phyloP scores from a whole-genome alignment of 1,284 basidiomycete genomes.

The Ustilago tritici region DNA sequence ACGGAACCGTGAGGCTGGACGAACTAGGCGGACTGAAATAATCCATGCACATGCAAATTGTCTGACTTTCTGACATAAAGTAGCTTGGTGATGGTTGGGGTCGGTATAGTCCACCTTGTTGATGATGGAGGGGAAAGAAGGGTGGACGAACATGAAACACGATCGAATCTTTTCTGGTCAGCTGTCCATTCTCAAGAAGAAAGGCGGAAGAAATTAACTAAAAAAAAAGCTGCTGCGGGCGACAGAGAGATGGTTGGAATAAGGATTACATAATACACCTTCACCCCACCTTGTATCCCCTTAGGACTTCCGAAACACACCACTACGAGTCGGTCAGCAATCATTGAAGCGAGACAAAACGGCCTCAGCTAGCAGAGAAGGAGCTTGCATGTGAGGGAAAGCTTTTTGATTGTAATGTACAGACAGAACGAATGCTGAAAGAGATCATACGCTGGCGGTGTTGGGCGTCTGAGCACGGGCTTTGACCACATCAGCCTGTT shows the following conservation, averaged over 20 bases:
- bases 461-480: slow-evolving; percentile 21
- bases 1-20: neutral
- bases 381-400: neutral
- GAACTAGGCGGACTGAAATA: neutral
- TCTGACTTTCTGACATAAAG: neutral
- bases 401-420: neutral
- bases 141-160: neutral
- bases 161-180: neutral
- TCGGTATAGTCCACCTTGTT: neutral
- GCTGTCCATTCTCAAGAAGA: slow-evolving; percentile 17
- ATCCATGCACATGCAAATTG: slow-evolving; percentile 2
- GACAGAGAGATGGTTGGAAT: neutral
- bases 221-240: slow-evolving; percentile 12
- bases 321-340: neutral
- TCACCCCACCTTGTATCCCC: neutral
- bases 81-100: neutral
- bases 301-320: neutral
- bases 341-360: neutral
- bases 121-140: slow-evolving; percentile 9
- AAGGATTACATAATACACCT: slow-evolving; percentile 24
- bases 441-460: slow-evolving; percentile 35
- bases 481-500: slow-evolving; percentile 45
- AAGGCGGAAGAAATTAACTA: neutral
- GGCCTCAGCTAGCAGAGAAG: too few species aligned
- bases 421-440: neutral